Evolutionary conservation across 2,329 filamentous ascomycete species (phyloP), one percentile per base, ranked within the genome.

Genomic region (Fusarium palustre): DNA sequence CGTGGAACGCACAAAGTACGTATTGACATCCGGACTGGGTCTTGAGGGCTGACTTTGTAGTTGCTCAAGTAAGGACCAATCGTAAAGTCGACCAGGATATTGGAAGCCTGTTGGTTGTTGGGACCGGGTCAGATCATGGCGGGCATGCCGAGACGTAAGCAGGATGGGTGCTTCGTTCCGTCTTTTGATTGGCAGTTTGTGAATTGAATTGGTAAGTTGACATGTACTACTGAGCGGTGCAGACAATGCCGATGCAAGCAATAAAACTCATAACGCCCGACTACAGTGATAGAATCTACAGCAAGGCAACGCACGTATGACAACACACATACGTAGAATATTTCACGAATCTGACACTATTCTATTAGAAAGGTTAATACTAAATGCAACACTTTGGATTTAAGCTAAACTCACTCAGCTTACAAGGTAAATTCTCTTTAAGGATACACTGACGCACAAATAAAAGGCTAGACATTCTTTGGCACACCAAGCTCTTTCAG

Each of bases 11-110:
- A 25, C 8, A 16, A 5, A 24, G 20, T 5, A 12, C 8, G 18
- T 15, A 18, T 22, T 11, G 3, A 10, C 22, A 43, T 25, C 22
- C 3, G 7, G 16, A 16, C 46, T 49, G 30, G 34, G 12, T 33
- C 2, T 11, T 25, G 20, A 34, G 46, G 20, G 16, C 46, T 49
- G 1, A 7, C 0, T 22, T 25, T 5, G 2, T 20, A 25, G 46
- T 11, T 25, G 7, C 4, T 24, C 9, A 0, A 2, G 2, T 1
- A 1, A 5, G 2, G 20, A 2, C 46, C 20, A 48, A 48, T 48
- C 4, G 2, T 0, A 20, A 0, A 22, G 9, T 3, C n/a, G 20
- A 7, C 46, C 4, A 12, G 46, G 30, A 18, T 33, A 7, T n/a
- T 8, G 31, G 38, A 24, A 43, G 38, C 7, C 7, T 11, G 15